These are phyloP conservation scores for Apiospora phragmitis DNA, from an alignment of 2,329 filamentous ascomycete genomes.

Conservation along the genomic window DNA sequence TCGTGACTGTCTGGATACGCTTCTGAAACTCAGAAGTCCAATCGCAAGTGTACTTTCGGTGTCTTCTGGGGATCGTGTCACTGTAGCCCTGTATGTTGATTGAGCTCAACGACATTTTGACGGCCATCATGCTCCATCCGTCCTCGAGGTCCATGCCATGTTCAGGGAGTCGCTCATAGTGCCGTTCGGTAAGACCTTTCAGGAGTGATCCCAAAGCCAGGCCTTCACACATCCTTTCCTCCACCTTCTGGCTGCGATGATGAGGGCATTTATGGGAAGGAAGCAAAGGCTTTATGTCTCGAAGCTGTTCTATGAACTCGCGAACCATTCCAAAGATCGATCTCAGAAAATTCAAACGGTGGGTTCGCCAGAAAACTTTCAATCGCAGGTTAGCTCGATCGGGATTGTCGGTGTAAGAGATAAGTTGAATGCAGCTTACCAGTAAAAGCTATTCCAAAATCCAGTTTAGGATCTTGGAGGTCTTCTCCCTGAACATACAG, in stretches of 20 bases:
- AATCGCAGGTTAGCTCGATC: too few species aligned
- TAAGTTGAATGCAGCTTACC: too few species aligned
- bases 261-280: not conserved
- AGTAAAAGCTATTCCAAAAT: too few species aligned
- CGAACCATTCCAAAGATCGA: not conserved
- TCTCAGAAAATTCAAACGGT: not conserved
- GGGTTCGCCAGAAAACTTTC: too few species aligned
- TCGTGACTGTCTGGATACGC: not conserved
- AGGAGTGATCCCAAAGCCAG: not conserved
- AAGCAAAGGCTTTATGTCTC: not conserved
- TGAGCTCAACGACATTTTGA: not conserved
- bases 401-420: too few species aligned
- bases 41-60: not conserved
- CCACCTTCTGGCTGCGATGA: not conserved
- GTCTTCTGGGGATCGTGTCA: not conserved
- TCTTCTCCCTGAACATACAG: not conserved
- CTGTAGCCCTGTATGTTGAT: not conserved
- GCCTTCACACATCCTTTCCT: not conserved
- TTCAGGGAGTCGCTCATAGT: not conserved
- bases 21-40: not conserved
- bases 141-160: not conserved
- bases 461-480: not conserved
- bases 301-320: not conserved
- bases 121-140: rapidly evolving
- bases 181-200: not conserved